phyloP scores from a whole-genome alignment of 306 rosid species.

The Dalbergia oliveri region DNA sequence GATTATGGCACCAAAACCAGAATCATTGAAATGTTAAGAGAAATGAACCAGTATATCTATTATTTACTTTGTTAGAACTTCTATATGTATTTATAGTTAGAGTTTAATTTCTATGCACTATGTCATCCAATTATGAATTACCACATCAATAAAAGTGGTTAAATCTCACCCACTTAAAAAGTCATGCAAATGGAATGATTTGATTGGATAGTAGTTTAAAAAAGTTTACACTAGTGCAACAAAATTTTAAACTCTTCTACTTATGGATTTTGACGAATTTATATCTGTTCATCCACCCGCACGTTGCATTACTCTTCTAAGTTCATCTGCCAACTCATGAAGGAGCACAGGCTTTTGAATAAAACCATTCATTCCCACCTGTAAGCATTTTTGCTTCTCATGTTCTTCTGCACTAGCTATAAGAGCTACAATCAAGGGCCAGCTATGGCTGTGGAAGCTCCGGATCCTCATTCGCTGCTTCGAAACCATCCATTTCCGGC shows the following conservation, averaged over 20 bases:
- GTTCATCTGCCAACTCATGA: conserved; percentile 72
- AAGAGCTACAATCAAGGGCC: conserved; percentile 82
- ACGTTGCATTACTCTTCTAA: conserved; percentile 60
- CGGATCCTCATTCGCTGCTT: conserved; percentile 70
- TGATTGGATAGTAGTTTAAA: too few species aligned
- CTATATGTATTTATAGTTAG: too few species aligned
- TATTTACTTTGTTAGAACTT: background rate
- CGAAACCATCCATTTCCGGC: conserved; percentile 90
- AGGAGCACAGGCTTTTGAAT: conserved; percentile 76
- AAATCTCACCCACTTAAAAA: too few species aligned
- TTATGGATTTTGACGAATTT: conserved; percentile 11
- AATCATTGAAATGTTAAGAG: conserved; percentile 37
- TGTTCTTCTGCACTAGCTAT: conserved; percentile 74
- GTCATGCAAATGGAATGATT: too few species aligned
- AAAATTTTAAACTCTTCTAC: too few species aligned
- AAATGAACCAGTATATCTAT: conserved; percentile 39
- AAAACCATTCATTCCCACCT: conserved; percentile 80
- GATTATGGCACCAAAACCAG: background rate
- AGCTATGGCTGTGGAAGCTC: conserved; percentile 58
- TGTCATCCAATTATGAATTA: too few species aligned
- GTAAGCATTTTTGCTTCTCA: conserved; percentile 74
- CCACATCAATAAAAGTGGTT: too few species aligned
- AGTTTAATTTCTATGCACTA: too few species aligned
- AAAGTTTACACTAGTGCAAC: too few species aligned
- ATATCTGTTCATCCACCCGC: conserved; percentile 56